Evolutionary conservation across 2,329 filamentous ascomycete genomes (phyloP).

Genomic region (Didymella keratinophila): DNA sequence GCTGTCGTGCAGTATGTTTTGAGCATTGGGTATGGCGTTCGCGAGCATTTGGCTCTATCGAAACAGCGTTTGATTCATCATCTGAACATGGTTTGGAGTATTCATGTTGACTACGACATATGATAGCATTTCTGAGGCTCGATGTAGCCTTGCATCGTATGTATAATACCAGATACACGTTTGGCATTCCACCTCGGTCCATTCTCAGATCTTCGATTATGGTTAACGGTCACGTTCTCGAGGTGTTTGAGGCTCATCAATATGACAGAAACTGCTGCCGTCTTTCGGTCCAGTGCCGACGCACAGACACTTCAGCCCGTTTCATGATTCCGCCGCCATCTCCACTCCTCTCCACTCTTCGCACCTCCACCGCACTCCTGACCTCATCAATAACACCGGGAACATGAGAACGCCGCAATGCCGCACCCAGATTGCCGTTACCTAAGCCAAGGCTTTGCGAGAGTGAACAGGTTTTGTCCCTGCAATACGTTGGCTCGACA

Average conservation of each 20-base stretch:
- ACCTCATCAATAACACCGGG: slow-evolving; percentile 5
- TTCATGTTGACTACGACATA: slow-evolving; percentile 9
- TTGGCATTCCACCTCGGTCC: not conserved
- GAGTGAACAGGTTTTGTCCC: not conserved
- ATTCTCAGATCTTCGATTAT: not conserved
- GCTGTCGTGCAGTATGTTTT: not conserved
- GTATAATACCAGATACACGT: slow-evolving; percentile 3
- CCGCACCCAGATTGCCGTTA: slow-evolving; percentile 2
- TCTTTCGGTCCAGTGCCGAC: not conserved
- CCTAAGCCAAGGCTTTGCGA: slow-evolving; percentile 9
- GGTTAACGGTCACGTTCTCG: not conserved
- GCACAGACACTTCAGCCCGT: slow-evolving; percentile 8
- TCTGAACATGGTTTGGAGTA: slow-evolving; percentile 3
- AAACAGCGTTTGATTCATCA: slow-evolving; percentile 7
- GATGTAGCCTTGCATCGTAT: not conserved
- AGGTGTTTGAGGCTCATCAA: not conserved
- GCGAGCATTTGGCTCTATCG: not conserved
- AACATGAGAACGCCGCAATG: not conserved
- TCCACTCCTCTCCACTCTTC: no score
- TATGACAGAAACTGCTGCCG: not conserved
- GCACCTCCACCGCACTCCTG: slow-evolving; percentile 9
- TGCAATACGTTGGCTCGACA: not conserved
- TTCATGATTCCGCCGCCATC: slow-evolving; percentile 11
- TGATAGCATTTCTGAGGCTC: slow-evolving; percentile 5
- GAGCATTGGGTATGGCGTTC: slow-evolving; percentile 11